Conservation (phyloP, 169 alveolate species). For the Plasmodium vivax region DNA sequence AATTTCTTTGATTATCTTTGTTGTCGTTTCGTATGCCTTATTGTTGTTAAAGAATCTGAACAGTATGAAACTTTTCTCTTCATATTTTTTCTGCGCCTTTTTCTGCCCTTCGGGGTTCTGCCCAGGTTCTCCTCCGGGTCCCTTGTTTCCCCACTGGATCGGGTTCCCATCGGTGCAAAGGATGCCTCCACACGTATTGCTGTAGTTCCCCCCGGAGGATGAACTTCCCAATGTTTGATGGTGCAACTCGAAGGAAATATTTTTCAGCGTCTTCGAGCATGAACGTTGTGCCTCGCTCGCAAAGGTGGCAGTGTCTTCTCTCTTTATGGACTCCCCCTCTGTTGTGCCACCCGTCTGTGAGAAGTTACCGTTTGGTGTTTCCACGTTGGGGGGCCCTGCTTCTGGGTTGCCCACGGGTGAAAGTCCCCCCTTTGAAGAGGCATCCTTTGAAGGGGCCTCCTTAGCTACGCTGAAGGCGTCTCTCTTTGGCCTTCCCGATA, state of each 20-base stretch:
- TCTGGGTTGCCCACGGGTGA: background rate
- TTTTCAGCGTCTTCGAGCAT: background rate
- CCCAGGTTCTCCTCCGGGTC: background rate
- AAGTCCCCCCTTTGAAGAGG: background rate
- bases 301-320: slow-evolving; percentile 1
- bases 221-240: background rate
- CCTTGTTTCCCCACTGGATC: background rate
- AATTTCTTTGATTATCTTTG: slow-evolving; percentile 64
- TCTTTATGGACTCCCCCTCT: background rate
- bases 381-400: background rate
- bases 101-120: slow-evolving; percentile 14
- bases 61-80: slow-evolving; percentile 61
- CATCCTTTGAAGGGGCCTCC: background rate
- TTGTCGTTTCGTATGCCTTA: slow-evolving; percentile 73
- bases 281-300: background rate
- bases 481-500: background rate
- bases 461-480: background rate
- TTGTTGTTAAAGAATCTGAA: slow-evolving; percentile 69
- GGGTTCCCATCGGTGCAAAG: background rate
- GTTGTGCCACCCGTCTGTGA: background rate
- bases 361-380: background rate
- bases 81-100: slow-evolving; percentile 42
- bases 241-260: slow-evolving; percentile 10
- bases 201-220: background rate
- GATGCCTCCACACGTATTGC: background rate